Evolutionary conservation across 257 asterid genomes (phyloP), one percentile per base, ranked within the genome.

Genomic region (Paulownia fortunei): DNA sequence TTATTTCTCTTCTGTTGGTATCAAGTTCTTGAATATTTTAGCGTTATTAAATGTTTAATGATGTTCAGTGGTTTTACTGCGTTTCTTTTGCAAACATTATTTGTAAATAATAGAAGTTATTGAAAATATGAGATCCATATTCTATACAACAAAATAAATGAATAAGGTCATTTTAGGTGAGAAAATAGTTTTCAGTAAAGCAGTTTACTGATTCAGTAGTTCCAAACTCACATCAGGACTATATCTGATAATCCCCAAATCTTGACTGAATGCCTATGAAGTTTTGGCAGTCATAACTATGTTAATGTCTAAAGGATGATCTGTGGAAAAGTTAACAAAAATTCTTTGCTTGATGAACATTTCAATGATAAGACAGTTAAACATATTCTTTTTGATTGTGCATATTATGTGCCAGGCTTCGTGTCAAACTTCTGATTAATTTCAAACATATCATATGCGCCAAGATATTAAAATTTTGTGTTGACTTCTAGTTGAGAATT

Each of bases 251-350:
- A 36, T 36, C 51, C 51, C 59, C 26, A 47, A 30, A 23, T 46
- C 21, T 61, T 26, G 24, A 32, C 6, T 30, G 13, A 69, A 34
- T n/a, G 36, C 65, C 37, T 58, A 1, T 21, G 59, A 15, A 10
- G 75, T 71, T 60, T 78, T n/a, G 62, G 66, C 77, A 49, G 59
- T 41, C 39, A 34, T 30, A 62, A 32, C 12, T 39, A 51, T 49
- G 27, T 23, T 36, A 59, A 59, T 30, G 32, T 36, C 51, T 4
- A 11, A 34, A 12, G 27, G 47, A 52, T 71, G 67, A 54, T 54
- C 6, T n/a, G 36, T 2, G 49, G 67, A 58, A 80, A 18, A 13
- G 2, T 74, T 4, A 8, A 49, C 46, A 2, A 61, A 62, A 49
- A 24, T 3, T 72, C 19, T 69, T 55, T 60, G 52, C 34, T 41